A percentile compares a stretch with the other conserved stretches of the same genome.
phyloP scores from a whole-genome alignment of 2,329 filamentous ascomycete species.

The Cladophialophora exuberans region DNA sequence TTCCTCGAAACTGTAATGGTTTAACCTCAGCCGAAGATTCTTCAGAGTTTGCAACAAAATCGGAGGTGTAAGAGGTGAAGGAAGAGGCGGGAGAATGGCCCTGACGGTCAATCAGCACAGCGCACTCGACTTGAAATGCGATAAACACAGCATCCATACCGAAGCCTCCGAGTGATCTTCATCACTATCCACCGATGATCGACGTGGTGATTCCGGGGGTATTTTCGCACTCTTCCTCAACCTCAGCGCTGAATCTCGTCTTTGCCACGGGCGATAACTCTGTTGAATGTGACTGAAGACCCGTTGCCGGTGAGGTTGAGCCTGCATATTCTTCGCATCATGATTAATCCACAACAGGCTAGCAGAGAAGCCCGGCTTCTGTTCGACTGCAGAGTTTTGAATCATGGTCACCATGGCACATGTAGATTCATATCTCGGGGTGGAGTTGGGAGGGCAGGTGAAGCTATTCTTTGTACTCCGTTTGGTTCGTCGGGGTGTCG shows the following conservation, averaged over 20 bases:
- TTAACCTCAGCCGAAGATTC: not conserved
- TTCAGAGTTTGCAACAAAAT: not conserved
- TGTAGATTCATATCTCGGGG: not conserved
- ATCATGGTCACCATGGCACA: conserved; percentile 1
- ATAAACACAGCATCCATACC: not conserved
- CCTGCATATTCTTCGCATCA: conserved; percentile 11
- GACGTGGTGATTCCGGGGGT: not conserved
- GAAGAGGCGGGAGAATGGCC: conserved; percentile 7
- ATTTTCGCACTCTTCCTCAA: conserved; percentile 1
- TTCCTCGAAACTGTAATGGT: conserved; percentile 2
- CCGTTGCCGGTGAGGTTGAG: conserved; percentile 9
- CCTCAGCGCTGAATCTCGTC: conserved; percentile 1
- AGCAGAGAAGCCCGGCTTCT: not conserved
- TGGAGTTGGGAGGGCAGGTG: no score
- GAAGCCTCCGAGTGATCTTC: conserved; percentile 3
- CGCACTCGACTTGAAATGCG: not conserved
- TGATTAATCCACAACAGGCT: conserved; percentile 12
- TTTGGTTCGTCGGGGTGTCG: no score
- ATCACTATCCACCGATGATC: not conserved
- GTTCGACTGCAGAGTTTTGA: not conserved
- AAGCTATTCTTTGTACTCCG: no score
- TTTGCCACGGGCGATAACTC: conserved; percentile 8
- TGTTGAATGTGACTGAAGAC: conserved; percentile 14
- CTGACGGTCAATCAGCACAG: not conserved
- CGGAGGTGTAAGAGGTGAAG: not conserved